Base-by-base conservation (phyloP, 2,329 filamentous ascomycete species). In the Ustulina deusta region DNA sequence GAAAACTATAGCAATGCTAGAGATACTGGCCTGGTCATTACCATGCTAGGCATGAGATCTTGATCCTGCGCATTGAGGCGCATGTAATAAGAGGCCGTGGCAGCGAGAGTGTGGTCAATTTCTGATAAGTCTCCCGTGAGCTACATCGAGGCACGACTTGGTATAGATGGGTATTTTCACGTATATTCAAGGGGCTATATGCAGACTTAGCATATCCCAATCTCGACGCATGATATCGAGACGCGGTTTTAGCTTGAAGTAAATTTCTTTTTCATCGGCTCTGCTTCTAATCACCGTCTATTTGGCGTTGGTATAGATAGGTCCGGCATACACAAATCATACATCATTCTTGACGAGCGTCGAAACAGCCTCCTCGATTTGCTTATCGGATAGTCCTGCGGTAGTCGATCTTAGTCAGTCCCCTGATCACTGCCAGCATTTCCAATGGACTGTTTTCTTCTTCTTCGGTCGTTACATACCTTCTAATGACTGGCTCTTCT, bases 341-440 rank as follows among this genome's bases (percentile, higher is more conserved):
- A 72, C 68, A 49, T 78, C 78, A 67, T 72, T 76, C 81, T 85
- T 86, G 55, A 89, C 87, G 66, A 89, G 79, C 40, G 82, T 81
- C 46, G 85, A 81, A 38, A 89, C 85, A 2, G 86, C 76, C 10
- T 89, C 86, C 78, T 89, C 87, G 70, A 89, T 87, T 78, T 89
- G 83, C 80, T 89, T 87, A 74, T 89, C 87, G 61, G 84, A 82
- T 58, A 89, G 78, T 40, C 86, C 83, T 84, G 64, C 25, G 10
- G 6, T n/a, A 1, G 1, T n/a, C 9, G 1, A 3, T 15, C 34
- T 54, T 32, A 56, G 44, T 52, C 20, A 56, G 44, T 52, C 20
- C 15, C 6, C 15, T 22, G 1, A n/a, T 22, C 20, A 10, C 29
- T 3, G n/a, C 6, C 10, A 22, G 34, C 11, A 25, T 17, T 48